These are phyloP conservation scores for Syncephalastrum monosporum DNA, from an alignment of 371 early-diverging fungal species.

Conservation along the genomic window DNA sequence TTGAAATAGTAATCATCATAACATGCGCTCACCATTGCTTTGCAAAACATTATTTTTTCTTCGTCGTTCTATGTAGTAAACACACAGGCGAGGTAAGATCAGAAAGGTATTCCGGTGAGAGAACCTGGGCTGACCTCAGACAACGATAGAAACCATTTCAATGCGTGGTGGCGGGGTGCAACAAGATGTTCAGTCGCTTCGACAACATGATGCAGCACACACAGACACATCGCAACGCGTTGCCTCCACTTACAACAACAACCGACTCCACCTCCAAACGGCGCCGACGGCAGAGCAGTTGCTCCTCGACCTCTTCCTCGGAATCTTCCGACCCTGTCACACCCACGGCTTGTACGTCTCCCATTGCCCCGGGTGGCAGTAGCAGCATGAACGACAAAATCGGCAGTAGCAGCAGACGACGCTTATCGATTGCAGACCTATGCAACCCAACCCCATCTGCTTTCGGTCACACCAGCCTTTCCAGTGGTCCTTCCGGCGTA, in stretches of 20 bases:
- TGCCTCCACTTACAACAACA: slow-evolving; percentile 4
- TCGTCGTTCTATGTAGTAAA: slow-evolving; percentile 33
- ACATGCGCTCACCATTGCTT: slow-evolving; percentile 8
- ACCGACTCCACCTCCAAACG: slow-evolving; percentile 2
- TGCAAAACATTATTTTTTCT: slow-evolving; percentile 8
- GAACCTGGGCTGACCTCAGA: not conserved
- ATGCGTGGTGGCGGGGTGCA: slow-evolving; percentile 53
- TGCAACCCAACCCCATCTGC: slow-evolving; percentile 20
- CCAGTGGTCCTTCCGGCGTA: slow-evolving; percentile 1
- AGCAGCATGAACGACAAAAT: slow-evolving; percentile 8
- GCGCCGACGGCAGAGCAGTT: slow-evolving; percentile 11
- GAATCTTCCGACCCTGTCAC: not conserved
- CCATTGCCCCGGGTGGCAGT: not conserved
- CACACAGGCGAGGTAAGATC: slow-evolving; percentile 57
- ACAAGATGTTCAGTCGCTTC: slow-evolving; percentile 56
- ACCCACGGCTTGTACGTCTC: not conserved
- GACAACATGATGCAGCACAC: slow-evolving; percentile 70
- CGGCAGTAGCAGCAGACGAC: slow-evolving; percentile 9
- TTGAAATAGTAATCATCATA: not conserved
- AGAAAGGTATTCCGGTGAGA: not conserved
- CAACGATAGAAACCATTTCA: slow-evolving; percentile 52
- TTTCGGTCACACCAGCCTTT: no score
- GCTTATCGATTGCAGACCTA: slow-evolving; percentile 38
- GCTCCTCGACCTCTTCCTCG: slow-evolving; percentile 7
- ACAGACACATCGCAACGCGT: slow-evolving; percentile 46